Base-by-base conservation (phyloP, 2,329 filamentous ascomycete species). In the Microdochium trichocladiopsis region DNA sequence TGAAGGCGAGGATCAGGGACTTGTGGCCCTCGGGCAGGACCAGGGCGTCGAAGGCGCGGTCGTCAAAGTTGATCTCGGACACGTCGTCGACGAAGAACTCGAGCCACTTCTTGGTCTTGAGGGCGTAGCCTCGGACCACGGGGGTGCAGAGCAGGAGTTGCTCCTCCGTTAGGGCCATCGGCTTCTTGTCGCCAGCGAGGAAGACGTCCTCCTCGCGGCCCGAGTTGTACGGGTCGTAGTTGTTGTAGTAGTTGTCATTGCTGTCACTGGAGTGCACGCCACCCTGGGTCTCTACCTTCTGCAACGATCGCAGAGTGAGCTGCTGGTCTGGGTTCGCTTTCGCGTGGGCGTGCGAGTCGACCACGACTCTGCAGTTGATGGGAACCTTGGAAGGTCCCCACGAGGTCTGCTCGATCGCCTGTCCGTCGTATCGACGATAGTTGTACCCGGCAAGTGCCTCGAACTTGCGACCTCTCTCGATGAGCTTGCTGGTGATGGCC, bases 21-120 rank as follows among this genome's bases (percentile, higher is more conserved):
- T 80, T 80, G 51, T 77, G 69, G 25, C 73, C 73, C 1, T 69
- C 57, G 1, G 74, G 72, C 23, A 80, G 67, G 10, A 80, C 76
- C 2, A 80, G 72, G 2, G 67, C 72, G 37, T 69, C 62, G 51
- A 80, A 81, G 8, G 76, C 76, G 31, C 69, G 61, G 5, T 68
- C 67, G 56, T 77, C 76, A 72, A 76, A 82, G 37, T 65, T 54
- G 48, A 79, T 73, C 31, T 74, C 70, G 2, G 55, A 53, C 4
- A 78, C 64, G 12, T 71, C 61, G 47, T 77, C 73, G 48, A 79
- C 65, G 55, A 68, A 76, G 55, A 78, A 77, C 53, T 76, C 73
- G 54, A 75, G 69, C 74, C 72, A 78, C 52, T 68, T 68, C 61
- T 74, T 75, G 50, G 69, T 69, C 60, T 72, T 74, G 37, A 78